These are phyloP conservation scores for Saturnispora sanitii DNA, from an alignment of 805 yeast species.

Conservation along the genomic window DNA sequence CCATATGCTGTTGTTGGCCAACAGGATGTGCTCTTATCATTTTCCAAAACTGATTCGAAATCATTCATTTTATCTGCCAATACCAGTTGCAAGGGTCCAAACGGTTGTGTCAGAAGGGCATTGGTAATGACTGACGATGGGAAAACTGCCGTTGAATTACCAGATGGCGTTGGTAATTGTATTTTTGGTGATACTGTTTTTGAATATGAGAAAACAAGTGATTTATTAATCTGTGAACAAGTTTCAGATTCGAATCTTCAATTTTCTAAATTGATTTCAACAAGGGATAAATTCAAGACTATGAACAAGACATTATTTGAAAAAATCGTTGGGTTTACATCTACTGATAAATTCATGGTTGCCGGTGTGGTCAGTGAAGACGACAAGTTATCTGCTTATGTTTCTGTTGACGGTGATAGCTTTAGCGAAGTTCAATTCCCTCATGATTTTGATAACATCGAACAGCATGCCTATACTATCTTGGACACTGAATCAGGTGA, in stretches of 20 bases:
- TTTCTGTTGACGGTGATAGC: conserved; percentile 65
- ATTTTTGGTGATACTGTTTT: conserved; percentile 54
- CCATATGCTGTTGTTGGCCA: conserved; percentile 41
- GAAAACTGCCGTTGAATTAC: conserved; percentile 42
- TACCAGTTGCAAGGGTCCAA: conserved; percentile 39
- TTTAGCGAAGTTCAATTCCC: conserved; percentile 83
- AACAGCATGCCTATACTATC: conserved; percentile 68
- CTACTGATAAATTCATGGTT: conserved; percentile 59
- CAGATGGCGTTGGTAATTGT: conserved; percentile 49
- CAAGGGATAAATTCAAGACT: conserved; percentile 42
- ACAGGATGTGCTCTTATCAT: conserved; percentile 36
- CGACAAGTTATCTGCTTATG: conserved; percentile 51
- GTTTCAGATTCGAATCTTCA: conserved; percentile 21
- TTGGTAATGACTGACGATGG: conserved; percentile 66
- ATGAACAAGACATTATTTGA: conserved; percentile 37
- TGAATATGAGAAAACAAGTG: conserved; percentile 28
- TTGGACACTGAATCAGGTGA: conserved; percentile 64
- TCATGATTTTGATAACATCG: conserved; percentile 44
- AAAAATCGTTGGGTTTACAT: conserved; percentile 62
- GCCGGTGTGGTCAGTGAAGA: conserved; percentile 53
- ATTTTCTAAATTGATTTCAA: conserved; percentile 29
- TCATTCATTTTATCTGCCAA: conserved; percentile 65
- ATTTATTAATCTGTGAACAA: conserved; percentile 58
- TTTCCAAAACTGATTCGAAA: conserved; percentile 46
- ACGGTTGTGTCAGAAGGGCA: conserved; percentile 47